These are phyloP conservation scores for Umbelopsis isabellina DNA, from an alignment of 192 early-diverging fungal genomes.

Conservation along the genomic window DNA sequence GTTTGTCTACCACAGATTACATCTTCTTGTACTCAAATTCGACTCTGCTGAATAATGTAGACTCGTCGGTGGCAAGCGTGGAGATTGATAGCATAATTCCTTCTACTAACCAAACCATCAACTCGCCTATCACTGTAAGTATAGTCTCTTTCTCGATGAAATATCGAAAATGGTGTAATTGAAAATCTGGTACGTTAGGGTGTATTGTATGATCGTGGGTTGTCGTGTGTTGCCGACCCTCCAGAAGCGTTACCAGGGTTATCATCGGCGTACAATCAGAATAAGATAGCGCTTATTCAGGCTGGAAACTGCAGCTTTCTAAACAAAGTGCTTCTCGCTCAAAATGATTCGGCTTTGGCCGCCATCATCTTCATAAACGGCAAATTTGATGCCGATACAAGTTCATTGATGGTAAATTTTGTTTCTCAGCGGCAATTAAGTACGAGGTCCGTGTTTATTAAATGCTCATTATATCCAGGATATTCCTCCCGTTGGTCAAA, in stretches of 20 bases:
- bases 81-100: no score
- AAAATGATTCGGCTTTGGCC: conserved; percentile 34
- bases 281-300: conserved; percentile 35
- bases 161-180: not conserved
- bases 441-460: not conserved
- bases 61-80: no score
- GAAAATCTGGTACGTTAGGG: conserved; percentile 17
- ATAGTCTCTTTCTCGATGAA: no score
- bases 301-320: conserved; percentile 41
- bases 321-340: conserved; percentile 39
- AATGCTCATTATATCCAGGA: conserved; percentile 16
- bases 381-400: conserved; percentile 24
- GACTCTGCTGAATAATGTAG: no score
- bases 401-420: conserved; percentile 29
- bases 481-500: conserved; percentile 12
- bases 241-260: conserved; percentile 7
- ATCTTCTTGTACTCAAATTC: no score
- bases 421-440: not conserved
- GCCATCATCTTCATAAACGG: conserved; percentile 45
- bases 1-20: no score
- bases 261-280: not conserved
- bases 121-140: no score
- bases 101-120: no score
- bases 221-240: conserved; percentile 23
- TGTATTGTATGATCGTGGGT: conserved; percentile 33